These are phyloP conservation scores for Thecaphora thlaspeos DNA, from an alignment of 1,284 basidiomycete species.

Conservation along the genomic window DNA sequence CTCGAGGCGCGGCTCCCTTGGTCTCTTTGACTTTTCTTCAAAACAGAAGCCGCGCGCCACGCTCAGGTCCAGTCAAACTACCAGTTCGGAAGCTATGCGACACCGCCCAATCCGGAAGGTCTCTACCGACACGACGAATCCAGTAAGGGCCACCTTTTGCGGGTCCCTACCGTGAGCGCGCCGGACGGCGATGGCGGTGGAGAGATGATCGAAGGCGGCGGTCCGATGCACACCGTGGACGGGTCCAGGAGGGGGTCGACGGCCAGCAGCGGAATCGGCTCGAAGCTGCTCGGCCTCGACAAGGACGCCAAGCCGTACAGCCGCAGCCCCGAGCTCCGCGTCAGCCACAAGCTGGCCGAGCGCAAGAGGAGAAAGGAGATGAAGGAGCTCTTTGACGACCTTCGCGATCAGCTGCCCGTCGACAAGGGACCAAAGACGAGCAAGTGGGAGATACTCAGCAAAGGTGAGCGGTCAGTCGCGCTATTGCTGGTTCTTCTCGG, in stretches of 20 bases:
- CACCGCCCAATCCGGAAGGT: slow-evolving; percentile 16
- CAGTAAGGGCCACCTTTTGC: background rate
- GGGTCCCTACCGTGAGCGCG: slow-evolving; percentile 29
- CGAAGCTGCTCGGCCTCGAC: slow-evolving; percentile 23
- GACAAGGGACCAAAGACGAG: slow-evolving; percentile 53
- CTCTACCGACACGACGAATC: slow-evolving; percentile 23
- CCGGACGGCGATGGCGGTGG: slow-evolving; percentile 36
- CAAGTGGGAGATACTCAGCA: slow-evolving; percentile 56
- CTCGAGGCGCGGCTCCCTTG: background rate
- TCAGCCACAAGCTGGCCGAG: slow-evolving; percentile 56
- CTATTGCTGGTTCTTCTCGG: too few species aligned
- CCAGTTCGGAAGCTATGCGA: slow-evolving; percentile 32
- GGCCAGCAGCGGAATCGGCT: slow-evolving; percentile 6
- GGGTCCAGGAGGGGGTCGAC: slow-evolving; percentile 26
- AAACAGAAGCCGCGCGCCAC: slow-evolving; percentile 8
- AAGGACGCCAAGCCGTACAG: slow-evolving; percentile 53
- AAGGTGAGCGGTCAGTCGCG: slow-evolving; percentile 12
- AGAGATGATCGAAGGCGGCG: slow-evolving; percentile 16
- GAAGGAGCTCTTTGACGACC: slow-evolving; percentile 57
- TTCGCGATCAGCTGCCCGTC: slow-evolving; percentile 51
- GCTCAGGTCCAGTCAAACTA: slow-evolving; percentile 31
- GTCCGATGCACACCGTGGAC: slow-evolving; percentile 3
- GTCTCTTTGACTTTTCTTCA: background rate
- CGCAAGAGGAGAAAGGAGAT: slow-evolving; percentile 55
- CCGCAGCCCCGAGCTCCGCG: slow-evolving; percentile 51